These are phyloP conservation scores for Solanum appendiculatum DNA, from an alignment of 257 asterid species.

Conservation along the genomic window DNA sequence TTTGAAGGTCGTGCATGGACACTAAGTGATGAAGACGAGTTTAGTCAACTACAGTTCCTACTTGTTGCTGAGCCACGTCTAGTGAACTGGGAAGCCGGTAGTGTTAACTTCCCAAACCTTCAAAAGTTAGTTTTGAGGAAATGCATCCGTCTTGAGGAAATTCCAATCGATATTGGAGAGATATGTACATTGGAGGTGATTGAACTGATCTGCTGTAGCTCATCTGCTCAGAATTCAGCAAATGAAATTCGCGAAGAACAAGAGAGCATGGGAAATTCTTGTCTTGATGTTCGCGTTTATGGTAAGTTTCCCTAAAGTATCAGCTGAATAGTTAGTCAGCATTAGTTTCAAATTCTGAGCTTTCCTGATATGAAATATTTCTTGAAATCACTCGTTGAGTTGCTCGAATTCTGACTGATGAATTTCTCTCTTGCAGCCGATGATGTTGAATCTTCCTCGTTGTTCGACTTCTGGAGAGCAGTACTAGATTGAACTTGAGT, in stretches of 20 bases:
- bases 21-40: neutral
- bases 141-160: slow-evolving; percentile 6
- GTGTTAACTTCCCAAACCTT: slow-evolving; percentile 11
- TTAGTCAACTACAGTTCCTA: neutral
- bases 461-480: neutral
- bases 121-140: neutral
- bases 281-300: neutral
- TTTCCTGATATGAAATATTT: neutral
- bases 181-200: slow-evolving; percentile 14
- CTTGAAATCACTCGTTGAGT: neutral
- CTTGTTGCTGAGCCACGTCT: neutral
- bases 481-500: neutral
- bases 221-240: slow-evolving; percentile 17
- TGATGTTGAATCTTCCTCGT: neutral
- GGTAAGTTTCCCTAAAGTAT: neutral
- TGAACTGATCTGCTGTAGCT: slow-evolving; percentile 12
- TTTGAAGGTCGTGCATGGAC: neutral
- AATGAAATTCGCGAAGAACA: slow-evolving; percentile 19
- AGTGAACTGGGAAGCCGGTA: neutral
- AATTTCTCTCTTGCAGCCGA: neutral
- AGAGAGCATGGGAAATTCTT: slow-evolving; percentile 16
- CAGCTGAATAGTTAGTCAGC: neutral
- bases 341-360: neutral
- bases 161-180: slow-evolving; percentile 4
- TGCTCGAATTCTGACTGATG: neutral